These are phyloP conservation scores for Arthrocladium fulminans DNA, from an alignment of 2,329 filamentous ascomycete genomes.

Conservation along the genomic window DNA sequence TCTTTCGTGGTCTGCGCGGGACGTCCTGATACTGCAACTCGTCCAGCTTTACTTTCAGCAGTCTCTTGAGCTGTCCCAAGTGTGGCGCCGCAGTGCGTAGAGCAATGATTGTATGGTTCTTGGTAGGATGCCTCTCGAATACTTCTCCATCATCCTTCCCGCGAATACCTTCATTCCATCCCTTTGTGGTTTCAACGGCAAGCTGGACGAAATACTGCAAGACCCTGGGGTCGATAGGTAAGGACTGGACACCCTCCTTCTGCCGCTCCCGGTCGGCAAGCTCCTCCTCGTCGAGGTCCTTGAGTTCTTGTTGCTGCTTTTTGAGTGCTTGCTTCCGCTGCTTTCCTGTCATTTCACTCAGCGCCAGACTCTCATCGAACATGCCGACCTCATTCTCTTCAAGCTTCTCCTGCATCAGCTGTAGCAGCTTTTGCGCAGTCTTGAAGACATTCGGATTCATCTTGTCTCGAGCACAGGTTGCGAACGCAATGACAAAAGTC, in stretches of 20 bases:
- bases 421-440: constrained; percentile 56
- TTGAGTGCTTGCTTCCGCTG: neutral
- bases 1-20: constrained; percentile 9
- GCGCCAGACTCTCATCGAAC: constrained; percentile 14
- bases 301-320: constrained; percentile 3
- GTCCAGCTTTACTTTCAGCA: constrained; percentile 17
- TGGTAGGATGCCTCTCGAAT: constrained; percentile 19
- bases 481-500: constrained; percentile 64
- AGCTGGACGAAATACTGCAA: constrained; percentile 20
- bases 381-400: constrained; percentile 10
- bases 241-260: constrained; percentile 9
- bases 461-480: constrained; percentile 64
- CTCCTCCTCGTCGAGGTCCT: constrained; percentile 2
- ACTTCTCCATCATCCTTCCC: constrained; percentile 18
- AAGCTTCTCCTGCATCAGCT: constrained; percentile 46
- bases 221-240: constrained; percentile 17
- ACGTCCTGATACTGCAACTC: constrained; percentile 16
- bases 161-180: constrained; percentile 13
- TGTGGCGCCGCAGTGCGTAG: constrained; percentile 14
- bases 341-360: constrained; percentile 11
- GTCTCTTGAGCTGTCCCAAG: constrained; percentile 12
- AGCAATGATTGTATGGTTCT: constrained; percentile 19
- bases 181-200: constrained; percentile 20
- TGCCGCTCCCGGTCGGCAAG: neutral
- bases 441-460: constrained; percentile 62